These are phyloP conservation scores for Phytophthora meadii DNA, from an alignment of 352 stramenopile species.

Conservation along the genomic window DNA sequence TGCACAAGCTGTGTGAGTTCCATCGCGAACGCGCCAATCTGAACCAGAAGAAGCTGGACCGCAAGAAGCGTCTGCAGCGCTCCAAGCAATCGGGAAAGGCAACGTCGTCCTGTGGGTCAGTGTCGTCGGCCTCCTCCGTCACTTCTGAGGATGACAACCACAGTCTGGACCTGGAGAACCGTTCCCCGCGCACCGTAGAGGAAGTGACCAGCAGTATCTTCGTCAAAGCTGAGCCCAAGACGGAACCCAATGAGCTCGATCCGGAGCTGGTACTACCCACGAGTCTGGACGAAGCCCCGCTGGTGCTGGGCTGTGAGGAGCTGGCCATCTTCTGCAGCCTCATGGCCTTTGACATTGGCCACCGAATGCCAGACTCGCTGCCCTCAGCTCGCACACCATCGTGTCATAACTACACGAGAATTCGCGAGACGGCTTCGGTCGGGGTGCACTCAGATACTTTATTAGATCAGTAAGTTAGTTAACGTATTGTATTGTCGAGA, in stretches of 20 bases:
- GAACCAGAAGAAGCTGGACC: constrained; percentile 89
- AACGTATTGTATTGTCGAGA: constrained; percentile 19
- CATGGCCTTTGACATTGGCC: constrained; percentile 70
- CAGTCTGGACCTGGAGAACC: constrained; percentile 32
- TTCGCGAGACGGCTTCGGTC: neutral
- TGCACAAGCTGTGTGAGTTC: constrained; percentile 89
- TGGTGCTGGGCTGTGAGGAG: constrained; percentile 68
- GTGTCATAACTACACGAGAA: constrained; percentile 46
- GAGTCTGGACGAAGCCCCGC: constrained; percentile 67
- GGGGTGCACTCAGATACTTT: constrained; percentile 11
- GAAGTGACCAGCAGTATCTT: constrained; percentile 39
- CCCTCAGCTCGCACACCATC: constrained; percentile 14
- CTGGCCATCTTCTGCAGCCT: constrained; percentile 82
- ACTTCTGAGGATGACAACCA: constrained; percentile 49
- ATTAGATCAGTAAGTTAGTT: constrained; percentile 28
- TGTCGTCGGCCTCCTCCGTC: constrained; percentile 37
- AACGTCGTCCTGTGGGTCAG: constrained; percentile 46
- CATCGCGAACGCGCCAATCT: constrained; percentile 85
- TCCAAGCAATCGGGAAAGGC: constrained; percentile 14
- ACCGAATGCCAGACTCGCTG: constrained; percentile 24
- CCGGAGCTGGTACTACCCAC: constrained; percentile 48
- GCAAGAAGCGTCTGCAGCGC: constrained; percentile 81
- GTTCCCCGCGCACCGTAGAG: constrained; percentile 65
- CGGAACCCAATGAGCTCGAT: constrained; percentile 22
- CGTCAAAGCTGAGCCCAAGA: constrained; percentile 24